Conservation (phyloP, 768 basidiomycete genomes). For the Lactifluus piperatus region DNA sequence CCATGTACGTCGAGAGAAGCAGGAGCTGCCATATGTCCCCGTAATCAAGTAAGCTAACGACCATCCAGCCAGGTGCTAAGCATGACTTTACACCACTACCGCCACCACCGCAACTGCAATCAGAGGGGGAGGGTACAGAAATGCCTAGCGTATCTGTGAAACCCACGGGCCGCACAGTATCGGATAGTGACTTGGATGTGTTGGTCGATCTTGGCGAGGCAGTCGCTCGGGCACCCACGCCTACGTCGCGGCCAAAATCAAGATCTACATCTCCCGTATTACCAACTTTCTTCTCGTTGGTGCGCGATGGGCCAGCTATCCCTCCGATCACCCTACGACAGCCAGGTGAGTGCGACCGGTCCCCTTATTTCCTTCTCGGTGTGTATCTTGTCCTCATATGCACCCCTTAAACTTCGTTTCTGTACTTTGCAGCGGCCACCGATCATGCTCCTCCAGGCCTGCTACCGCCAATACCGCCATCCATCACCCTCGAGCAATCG, state of each 20-base stretch:
- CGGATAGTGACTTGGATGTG: conserved; percentile 1
- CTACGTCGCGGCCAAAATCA: neutral
- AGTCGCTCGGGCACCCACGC: neutral
- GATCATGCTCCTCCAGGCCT: neutral
- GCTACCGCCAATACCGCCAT: neutral
- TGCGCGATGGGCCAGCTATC: neutral
- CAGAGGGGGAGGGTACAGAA: neutral
- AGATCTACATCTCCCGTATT: neutral
- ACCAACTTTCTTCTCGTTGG: neutral
- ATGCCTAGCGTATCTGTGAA: neutral
- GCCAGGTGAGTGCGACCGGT: neutral
- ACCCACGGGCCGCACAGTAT: neutral
- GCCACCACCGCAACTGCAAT: neutral
- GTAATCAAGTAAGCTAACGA: neutral
- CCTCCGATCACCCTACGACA: neutral
- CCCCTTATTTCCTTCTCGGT: too few relatives aligned
- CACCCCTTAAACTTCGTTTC: neutral
- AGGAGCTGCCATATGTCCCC: neutral
- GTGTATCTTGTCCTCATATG: neutral
- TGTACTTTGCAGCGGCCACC: neutral
- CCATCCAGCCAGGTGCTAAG: too few relatives aligned
- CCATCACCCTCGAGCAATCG: neutral
- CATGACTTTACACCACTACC: neutral
- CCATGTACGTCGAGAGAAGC: conserved; percentile 4
- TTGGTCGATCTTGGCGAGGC: conserved; percentile 10